Percentiles rank a stretch among this genome's conserved stretches.
Conservation (phyloP, 495 filamentous ascomycete genomes). For the Hypomontagnella submonticulosa region DNA sequence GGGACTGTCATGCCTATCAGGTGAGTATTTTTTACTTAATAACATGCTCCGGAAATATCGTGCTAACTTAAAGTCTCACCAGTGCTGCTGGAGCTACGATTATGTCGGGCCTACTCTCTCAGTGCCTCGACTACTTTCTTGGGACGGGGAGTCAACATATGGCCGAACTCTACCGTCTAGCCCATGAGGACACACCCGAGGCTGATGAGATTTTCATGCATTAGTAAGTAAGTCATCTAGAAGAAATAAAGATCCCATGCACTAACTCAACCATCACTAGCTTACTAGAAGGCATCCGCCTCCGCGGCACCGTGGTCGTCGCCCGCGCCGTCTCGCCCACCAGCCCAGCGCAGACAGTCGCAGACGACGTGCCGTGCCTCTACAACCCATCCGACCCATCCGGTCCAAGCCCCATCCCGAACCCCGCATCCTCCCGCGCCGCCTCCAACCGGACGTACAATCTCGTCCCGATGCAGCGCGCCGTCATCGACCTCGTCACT, state of each 20-base stretch:
- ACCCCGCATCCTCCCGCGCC: constrained; percentile 13
- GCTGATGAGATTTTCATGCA: constrained; percentile 45
- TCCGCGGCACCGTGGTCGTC: constrained; percentile 68
- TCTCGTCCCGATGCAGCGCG: constrained; percentile 44
- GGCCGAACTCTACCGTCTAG: constrained; percentile 65
- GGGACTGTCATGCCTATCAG: constrained; percentile 70
- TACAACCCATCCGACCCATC: constrained; percentile 19
- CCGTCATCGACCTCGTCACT: constrained; percentile 63
- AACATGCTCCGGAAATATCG: too few relatives aligned
- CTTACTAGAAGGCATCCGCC: constrained; percentile 69
- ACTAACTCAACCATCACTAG: constrained; percentile 33
- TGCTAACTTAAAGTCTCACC: constrained; percentile 52
- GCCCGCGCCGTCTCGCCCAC: constrained; percentile 58
- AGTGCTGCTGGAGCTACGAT: constrained; percentile 30
- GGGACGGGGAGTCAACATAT: constrained; percentile 64
- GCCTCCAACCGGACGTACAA: constrained; percentile 23
- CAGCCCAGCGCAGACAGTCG: constrained; percentile 54
- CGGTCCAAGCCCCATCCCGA: constrained; percentile 31
- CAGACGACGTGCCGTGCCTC: constrained; percentile 62
- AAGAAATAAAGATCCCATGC: not conserved
- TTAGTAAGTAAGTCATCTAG: constrained; percentile 44
- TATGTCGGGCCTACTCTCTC: constrained; percentile 64
- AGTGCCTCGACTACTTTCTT: constrained; percentile 79
- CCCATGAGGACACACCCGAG: constrained; percentile 40
- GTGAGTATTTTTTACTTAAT: too few relatives aligned